Conservation (phyloP, 2,329 filamentous ascomycete genomes). For the Lithohypha guttulata region DNA sequence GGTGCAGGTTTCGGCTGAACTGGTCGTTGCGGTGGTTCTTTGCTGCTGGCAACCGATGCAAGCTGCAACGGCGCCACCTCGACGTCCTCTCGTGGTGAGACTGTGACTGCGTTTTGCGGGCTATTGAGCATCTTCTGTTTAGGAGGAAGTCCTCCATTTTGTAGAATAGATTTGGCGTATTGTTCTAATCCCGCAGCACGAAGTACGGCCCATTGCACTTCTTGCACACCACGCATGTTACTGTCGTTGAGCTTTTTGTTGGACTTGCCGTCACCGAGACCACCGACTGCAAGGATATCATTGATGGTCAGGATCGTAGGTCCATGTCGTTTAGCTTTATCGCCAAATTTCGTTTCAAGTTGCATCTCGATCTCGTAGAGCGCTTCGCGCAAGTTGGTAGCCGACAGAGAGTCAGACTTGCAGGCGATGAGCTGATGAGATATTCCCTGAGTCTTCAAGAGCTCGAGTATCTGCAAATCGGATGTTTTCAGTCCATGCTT, state of each 20-base stretch:
- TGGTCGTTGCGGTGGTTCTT: too few species aligned
- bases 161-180: slow-evolving; percentile 21
- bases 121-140: too few species aligned
- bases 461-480: slow-evolving; percentile 46
- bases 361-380: slow-evolving; percentile 31
- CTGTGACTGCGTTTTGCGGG: too few species aligned
- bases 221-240: slow-evolving; percentile 48
- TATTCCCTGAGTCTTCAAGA: slow-evolving; percentile 47
- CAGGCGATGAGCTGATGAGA: slow-evolving; percentile 56
- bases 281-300: slow-evolving; percentile 23
- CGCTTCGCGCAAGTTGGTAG: slow-evolving; percentile 28
- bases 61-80: too few species aligned
- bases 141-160: too few species aligned
- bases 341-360: slow-evolving; percentile 31
- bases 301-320: slow-evolving; percentile 27
- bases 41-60: too few species aligned
- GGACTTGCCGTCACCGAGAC: slow-evolving; percentile 48
- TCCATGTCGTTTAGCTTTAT: slow-evolving; percentile 25
- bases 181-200: slow-evolving; percentile 48
- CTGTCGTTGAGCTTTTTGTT: slow-evolving; percentile 38
- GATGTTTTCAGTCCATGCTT: slow-evolving; percentile 52
- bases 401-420: slow-evolving; percentile 45
- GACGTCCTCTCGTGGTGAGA: too few species aligned
- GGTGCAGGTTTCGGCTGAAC: too few species aligned
- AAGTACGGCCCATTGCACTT: slow-evolving; percentile 54